phyloP scores from a whole-genome alignment of 2,329 filamentous ascomycete genomes.

The Paraconiothyrium brasiliense region DNA sequence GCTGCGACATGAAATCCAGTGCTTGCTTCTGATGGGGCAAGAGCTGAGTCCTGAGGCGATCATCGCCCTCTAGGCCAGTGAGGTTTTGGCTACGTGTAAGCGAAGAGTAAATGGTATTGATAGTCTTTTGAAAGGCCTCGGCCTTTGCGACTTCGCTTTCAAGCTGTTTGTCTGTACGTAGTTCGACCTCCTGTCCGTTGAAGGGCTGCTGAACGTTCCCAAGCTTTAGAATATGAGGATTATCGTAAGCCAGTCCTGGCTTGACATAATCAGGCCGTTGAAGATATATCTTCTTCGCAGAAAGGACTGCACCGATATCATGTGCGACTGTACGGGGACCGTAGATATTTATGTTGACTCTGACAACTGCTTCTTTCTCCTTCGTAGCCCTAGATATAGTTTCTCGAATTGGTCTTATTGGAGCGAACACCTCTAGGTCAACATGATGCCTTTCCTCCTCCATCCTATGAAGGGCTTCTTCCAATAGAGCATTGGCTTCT shows the following conservation, averaged over 20 bases:
- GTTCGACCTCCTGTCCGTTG: background rate
- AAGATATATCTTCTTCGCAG: constrained; percentile 34
- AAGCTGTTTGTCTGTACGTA: constrained; percentile 14
- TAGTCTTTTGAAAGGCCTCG: constrained; percentile 25
- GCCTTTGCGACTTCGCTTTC: constrained; percentile 14
- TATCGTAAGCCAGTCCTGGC: constrained; percentile 31
- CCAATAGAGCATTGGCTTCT: constrained; percentile 31
- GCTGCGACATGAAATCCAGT: constrained; percentile 40
- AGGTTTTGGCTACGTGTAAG: constrained; percentile 30
- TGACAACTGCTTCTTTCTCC: constrained; percentile 36
- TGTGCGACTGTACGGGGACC: constrained; percentile 19
- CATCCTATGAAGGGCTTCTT: constrained; percentile 29
- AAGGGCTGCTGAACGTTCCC: constrained; percentile 14
- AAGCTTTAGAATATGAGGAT: constrained; percentile 38
- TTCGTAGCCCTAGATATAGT: constrained; percentile 31
- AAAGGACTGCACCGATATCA: constrained; percentile 31
- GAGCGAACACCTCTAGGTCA: constrained; percentile 36
- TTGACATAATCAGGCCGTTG: constrained; percentile 34
- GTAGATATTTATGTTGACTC: constrained; percentile 40
- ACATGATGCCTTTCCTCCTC: constrained; percentile 24
- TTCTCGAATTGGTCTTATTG: constrained; percentile 30
- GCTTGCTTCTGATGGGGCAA: constrained; percentile 40
- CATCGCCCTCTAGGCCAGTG: constrained; percentile 32
- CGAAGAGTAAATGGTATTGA: constrained; percentile 33
- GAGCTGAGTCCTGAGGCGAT: constrained; percentile 30